phyloP scores from a whole-genome alignment of 2,329 filamentous ascomycete genomes.

The Huntiella omanensis region DNA sequence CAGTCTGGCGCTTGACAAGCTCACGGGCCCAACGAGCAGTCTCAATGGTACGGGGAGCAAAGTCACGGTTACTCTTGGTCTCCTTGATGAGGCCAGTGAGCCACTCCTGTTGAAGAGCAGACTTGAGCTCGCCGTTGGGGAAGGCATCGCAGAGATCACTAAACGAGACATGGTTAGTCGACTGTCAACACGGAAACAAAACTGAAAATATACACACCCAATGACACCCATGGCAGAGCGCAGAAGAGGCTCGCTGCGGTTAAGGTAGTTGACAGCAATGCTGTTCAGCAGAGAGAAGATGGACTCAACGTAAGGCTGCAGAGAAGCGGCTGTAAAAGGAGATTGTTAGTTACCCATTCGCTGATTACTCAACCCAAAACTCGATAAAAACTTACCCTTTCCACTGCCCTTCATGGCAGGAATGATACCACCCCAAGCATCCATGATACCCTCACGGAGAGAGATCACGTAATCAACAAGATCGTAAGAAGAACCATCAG shows the following conservation, averaged over 20 bases:
- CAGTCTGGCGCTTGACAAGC: slow-evolving; percentile 82
- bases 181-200: slow-evolving; percentile 4
- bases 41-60: slow-evolving; percentile 65
- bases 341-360: slow-evolving; percentile 11
- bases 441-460: slow-evolving; percentile 92
- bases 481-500: slow-evolving; percentile 72
- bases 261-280: slow-evolving; percentile 55
- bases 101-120: slow-evolving; percentile 82
- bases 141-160: slow-evolving; percentile 91
- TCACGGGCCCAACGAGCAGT: slow-evolving; percentile 95
- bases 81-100: slow-evolving; percentile 79
- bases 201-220: slow-evolving; percentile 41
- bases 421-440: slow-evolving; percentile 95
- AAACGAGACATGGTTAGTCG: slow-evolving; percentile 19
- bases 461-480: slow-evolving; percentile 96
- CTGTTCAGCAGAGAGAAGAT: slow-evolving; percentile 76
- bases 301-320: slow-evolving; percentile 61
- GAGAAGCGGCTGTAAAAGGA: slow-evolving; percentile 35
- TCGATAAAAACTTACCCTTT: slow-evolving; percentile 40
- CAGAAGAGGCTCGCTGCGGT: slow-evolving; percentile 81
- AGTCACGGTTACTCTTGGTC: slow-evolving; percentile 76
- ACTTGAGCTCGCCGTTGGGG: slow-evolving; percentile 68
- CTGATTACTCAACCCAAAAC: slow-evolving; percentile 15
- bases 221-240: slow-evolving; percentile 94
- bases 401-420: slow-evolving; percentile 72